These are phyloP conservation scores for Trichoderma asperelloides DNA, from an alignment of 495 filamentous ascomycete genomes.

Conservation along the genomic window DNA sequence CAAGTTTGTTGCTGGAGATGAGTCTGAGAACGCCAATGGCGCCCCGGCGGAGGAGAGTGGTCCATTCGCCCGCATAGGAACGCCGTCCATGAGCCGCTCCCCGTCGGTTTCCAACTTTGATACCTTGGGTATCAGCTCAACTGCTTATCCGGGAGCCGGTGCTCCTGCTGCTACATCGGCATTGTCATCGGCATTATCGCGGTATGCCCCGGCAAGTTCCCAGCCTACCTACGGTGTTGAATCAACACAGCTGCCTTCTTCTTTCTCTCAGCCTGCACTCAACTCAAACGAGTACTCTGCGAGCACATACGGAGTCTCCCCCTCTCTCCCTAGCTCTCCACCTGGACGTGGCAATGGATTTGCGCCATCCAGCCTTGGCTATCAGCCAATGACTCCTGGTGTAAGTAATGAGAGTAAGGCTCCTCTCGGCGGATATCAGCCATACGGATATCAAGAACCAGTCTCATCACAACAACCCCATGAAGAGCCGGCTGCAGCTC, in stretches of 20 bases:
- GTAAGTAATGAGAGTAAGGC: conserved; percentile 11
- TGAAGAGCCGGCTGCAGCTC: conserved; percentile 9
- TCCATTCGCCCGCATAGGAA: conserved; percentile 74
- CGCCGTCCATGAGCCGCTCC: conserved; percentile 73
- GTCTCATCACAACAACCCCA: conserved; percentile 9
- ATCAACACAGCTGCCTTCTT: neutral
- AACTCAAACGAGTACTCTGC: conserved; percentile 12
- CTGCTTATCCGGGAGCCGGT: conserved; percentile 21
- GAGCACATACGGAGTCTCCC: conserved; percentile 41
- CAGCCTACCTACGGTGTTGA: neutral
- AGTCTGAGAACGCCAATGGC: conserved; percentile 53
- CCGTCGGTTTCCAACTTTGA: conserved; percentile 73
- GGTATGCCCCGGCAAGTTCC: neutral
- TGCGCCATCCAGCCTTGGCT: conserved; percentile 14
- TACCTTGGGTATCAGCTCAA: conserved; percentile 37
- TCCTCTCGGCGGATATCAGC: neutral
- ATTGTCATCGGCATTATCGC: neutral
- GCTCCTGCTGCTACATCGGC: conserved; percentile 23
- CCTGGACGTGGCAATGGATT: neutral
- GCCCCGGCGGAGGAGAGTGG: conserved; percentile 53
- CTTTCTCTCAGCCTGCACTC: neutral
- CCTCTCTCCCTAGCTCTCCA: conserved; percentile 36
- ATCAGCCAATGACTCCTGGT: conserved; percentile 19
- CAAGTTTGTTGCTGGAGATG: conserved; percentile 89
- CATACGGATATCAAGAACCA: neutral